These are phyloP conservation scores for Platanthera zijinensis DNA, from an alignment of 106 monocot species.

Conservation along the genomic window DNA sequence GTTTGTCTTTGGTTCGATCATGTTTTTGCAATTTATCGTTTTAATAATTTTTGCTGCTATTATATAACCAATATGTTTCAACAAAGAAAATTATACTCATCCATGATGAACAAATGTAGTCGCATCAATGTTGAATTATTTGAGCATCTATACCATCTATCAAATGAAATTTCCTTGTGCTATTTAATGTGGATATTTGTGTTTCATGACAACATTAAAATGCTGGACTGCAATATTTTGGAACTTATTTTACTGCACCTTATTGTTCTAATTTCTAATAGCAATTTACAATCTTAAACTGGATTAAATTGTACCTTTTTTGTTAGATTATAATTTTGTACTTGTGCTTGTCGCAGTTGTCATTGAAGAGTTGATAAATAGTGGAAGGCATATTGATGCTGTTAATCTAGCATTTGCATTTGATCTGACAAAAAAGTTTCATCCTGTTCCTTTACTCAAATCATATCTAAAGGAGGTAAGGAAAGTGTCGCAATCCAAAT, in stretches of 20 bases:
- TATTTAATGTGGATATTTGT: background rate
- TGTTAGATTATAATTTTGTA: background rate
- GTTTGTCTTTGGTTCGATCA: no score
- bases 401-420: conserved; percentile 87
- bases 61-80: no score
- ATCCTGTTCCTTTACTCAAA: conserved; percentile 73
- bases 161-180: background rate
- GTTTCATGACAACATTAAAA: background rate
- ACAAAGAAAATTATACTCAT: background rate
- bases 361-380: conserved; percentile 41
- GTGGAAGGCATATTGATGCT: conserved; percentile 82
- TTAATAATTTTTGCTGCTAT: no score
- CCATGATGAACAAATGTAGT: background rate
- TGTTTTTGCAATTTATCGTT: no score
- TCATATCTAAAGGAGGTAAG: conserved; percentile 73
- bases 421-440: conserved; percentile 58
- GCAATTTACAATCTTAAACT: background rate
- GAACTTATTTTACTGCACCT: background rate
- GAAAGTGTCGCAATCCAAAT: conserved; percentile 43
- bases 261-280: background rate
- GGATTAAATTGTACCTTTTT: background rate
- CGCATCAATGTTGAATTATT: background rate
- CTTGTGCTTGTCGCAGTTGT: conserved; percentile 34
- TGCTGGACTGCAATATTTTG: background rate
- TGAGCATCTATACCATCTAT: background rate